Conservation (phyloP, 2,329 filamentous ascomycete genomes). For the Cucurbitaria berberidis region DNA sequence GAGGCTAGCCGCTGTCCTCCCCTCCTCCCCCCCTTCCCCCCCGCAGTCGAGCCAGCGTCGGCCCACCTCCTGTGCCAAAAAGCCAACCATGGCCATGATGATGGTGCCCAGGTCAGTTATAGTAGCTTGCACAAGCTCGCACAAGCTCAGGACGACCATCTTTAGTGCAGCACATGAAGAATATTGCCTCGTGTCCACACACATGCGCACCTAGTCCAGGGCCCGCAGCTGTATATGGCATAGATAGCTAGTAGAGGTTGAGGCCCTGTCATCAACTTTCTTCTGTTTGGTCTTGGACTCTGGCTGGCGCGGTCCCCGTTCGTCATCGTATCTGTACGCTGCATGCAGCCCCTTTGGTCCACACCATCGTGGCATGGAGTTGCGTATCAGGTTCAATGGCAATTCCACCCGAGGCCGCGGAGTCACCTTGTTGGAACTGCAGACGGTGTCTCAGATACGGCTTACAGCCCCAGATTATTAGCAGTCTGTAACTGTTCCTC, state of each 20-base stretch:
- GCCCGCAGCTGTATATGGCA: not conserved
- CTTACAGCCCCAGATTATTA: no score
- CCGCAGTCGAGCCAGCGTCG: slow-evolving; percentile 21
- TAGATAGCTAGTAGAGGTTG: not conserved
- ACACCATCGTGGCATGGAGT: not conserved
- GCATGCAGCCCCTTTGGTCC: no score
- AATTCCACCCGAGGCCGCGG: slow-evolving; percentile 10
- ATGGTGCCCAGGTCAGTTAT: no score
- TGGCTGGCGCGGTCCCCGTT: not conserved
- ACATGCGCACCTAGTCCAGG: not conserved
- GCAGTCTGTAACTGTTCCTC: no score
- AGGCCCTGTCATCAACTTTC: not conserved
- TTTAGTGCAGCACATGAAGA: slow-evolving; percentile 17
- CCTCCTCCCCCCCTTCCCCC: no score
- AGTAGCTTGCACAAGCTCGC: no score
- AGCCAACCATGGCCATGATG: slow-evolving; percentile 29
- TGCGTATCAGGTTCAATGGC: not conserved
- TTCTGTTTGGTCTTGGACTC: not conserved
- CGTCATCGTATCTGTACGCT: not conserved
- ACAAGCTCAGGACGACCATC: slow-evolving; percentile 24
- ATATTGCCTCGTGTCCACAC: slow-evolving; percentile 7
- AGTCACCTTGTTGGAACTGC: slow-evolving; percentile 11
- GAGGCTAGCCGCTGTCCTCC: slow-evolving; percentile 22
- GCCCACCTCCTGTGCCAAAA: slow-evolving; percentile 28
- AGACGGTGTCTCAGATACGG: slow-evolving; percentile 10